Evolutionary conservation across 2,329 filamentous ascomycete genomes (phyloP).

Genomic region (Aspergillus bombycis): DNA sequence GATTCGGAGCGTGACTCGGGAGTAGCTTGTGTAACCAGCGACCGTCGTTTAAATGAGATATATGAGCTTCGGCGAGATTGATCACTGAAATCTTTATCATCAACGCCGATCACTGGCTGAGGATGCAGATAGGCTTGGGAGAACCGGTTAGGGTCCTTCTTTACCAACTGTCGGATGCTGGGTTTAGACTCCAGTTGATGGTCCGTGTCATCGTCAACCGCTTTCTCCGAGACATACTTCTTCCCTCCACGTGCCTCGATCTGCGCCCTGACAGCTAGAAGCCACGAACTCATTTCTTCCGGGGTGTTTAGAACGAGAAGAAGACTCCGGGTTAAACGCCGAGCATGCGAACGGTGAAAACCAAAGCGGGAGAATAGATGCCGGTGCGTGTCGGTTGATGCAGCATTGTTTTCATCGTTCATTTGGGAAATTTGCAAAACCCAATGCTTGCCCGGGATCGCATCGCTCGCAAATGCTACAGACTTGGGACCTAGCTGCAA

Average conservation of each 20-base stretch:
- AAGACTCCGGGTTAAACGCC: conserved; percentile 43
- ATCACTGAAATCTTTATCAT: conserved; percentile 29
- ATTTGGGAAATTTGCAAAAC: conserved; percentile 51
- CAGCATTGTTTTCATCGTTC: conserved; percentile 32
- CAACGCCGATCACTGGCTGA: conserved; percentile 25
- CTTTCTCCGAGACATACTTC: conserved; percentile 45
- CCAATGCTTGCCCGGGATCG: conserved; percentile 53
- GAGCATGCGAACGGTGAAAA: conserved; percentile 38
- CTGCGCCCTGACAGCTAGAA: conserved; percentile 48
- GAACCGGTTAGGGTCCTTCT: conserved; percentile 38
- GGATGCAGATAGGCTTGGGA: conserved; percentile 36
- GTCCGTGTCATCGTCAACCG: conserved; percentile 32
- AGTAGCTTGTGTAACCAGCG: conserved; percentile 22
- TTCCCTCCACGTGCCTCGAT: conserved; percentile 52
- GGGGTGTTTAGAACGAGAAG: conserved; percentile 49
- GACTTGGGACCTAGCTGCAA: conserved; percentile 49
- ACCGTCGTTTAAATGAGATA: conserved; percentile 34
- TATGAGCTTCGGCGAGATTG: conserved; percentile 35
- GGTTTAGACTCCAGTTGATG: conserved; percentile 31
- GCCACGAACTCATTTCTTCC: conserved; percentile 50
- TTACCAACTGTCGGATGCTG: conserved; percentile 37
- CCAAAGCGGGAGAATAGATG: conserved; percentile 45
- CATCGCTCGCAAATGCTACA: conserved; percentile 54
- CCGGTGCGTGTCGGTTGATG: conserved; percentile 35
- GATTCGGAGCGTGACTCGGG: conserved; percentile 34